Evolutionary conservation across 805 yeast species (phyloP).

Genomic region (Myxozyma neglecta): DNA sequence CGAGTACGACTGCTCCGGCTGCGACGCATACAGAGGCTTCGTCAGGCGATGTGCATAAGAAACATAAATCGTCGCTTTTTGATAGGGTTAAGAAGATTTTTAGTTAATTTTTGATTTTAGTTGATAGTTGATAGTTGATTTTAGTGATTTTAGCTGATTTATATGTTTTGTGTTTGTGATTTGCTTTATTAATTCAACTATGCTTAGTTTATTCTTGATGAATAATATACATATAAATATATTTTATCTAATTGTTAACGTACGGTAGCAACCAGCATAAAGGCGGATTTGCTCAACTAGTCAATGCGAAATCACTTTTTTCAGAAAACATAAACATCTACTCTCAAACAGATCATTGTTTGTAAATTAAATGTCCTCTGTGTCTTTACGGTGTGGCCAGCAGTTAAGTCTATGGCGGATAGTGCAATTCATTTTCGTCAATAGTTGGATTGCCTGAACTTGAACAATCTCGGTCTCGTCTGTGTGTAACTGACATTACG

Average conservation of each 20-base stretch:
- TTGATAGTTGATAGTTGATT: not conserved
- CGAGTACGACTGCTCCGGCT: not conserved
- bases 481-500: no score
- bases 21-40: not conserved
- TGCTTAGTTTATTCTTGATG: not conserved
- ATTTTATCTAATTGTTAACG: not conserved
- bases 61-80: conserved; percentile 7
- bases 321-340: not conserved
- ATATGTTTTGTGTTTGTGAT: not conserved
- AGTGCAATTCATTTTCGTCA: no score
- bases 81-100: conserved; percentile 22
- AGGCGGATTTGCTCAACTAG: not conserved
- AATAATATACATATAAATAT: no score
- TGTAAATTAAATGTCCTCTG: no score
- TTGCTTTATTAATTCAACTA: not conserved
- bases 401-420: no score
- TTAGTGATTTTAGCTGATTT: not conserved
- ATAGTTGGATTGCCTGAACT: no score
- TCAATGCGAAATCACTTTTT: not conserved
- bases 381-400: no score
- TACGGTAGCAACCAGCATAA: not conserved
- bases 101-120: not conserved
- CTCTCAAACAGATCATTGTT: no score
- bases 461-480: no score
- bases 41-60: not conserved